These are phyloP conservation scores for Pythium aristosporum DNA, from an alignment of 352 stramenopile species.

Conservation along the genomic window DNA sequence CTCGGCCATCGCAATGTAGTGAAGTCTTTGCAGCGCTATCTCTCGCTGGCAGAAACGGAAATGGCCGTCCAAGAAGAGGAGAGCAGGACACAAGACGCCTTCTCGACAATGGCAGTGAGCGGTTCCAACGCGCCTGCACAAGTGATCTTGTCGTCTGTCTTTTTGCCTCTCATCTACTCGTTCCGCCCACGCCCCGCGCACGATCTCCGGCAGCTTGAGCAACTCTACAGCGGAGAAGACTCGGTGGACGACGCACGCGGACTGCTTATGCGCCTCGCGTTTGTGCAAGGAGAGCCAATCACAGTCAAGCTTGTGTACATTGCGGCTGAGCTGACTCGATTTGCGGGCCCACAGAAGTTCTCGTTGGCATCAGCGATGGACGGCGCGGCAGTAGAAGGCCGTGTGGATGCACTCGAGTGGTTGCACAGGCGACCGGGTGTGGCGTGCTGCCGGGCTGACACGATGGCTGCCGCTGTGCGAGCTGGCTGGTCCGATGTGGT, in stretches of 20 bases:
- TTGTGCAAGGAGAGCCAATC: background rate
- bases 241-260: background rate
- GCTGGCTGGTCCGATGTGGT: background rate
- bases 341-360: background rate
- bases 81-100: too few species aligned
- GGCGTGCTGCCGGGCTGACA: background rate
- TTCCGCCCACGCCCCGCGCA: background rate
- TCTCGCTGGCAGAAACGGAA: too few species aligned
- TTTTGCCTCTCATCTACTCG: background rate
- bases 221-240: background rate
- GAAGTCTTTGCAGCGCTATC: background rate
- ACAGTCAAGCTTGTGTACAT: conserved; percentile 1
- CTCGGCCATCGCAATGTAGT: background rate
- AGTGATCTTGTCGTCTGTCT: background rate
- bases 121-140: background rate
- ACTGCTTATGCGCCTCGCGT: background rate
- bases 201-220: background rate
- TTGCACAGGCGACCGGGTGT: background rate
- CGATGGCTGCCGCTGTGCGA: conserved; percentile 3
- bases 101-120: too few species aligned
- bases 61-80: too few species aligned
- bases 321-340: background rate
- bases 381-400: background rate
- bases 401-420: background rate
- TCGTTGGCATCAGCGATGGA: background rate